Base-by-base conservation (phyloP, 2,329 filamentous ascomycete species). In the Dactylellina haptotyla region DNA sequence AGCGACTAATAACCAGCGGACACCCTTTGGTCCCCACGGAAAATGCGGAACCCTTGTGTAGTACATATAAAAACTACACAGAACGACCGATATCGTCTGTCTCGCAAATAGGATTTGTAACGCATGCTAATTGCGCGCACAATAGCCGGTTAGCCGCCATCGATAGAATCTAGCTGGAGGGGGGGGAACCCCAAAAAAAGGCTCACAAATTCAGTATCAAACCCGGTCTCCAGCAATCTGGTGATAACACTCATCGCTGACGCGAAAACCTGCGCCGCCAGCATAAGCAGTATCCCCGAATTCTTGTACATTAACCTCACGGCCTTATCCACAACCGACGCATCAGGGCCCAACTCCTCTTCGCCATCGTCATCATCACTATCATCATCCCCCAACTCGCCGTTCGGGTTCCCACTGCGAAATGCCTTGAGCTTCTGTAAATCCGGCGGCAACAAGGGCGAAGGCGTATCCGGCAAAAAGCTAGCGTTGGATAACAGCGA, bases 81-180 rank as follows among this genome's bases (percentile, higher is more conserved):
- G 84, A 1, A 90, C 18, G 0, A 87, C 83, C 0, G 93, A 96
- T 70, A 95, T 86, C 63, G 83, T 83, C 88, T 96, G 93, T 64
- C 93, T 87, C 4, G 87, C 86, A 77, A 96, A 93, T 2, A 97
- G 85, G 71, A 97, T 89, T 81, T 95, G 91, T 76, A 96, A 89
- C 0, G 93, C 91, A 82, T 95, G 87, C 83, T 96, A 89, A 1
- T 87, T 10, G 1, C 43, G 20, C 25, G 9, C n/a, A 23, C 32
- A 58, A 46, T 34, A 53, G 14, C 25, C 28, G 14, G 41, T 69
- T 53, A 69, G 65, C 57, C 51, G n/a, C 23, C 14, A 30, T n/a
- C n/a, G n/a, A n/a, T 41, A 9, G 8, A 3, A 34, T 6, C 14
- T 14, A 14, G 9, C 37, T 41, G 9, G 12, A 45, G 23, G 23